Evolutionary conservation across 495 filamentous ascomycete species (phyloP).

Genomic region (Neurospora tetraspora): DNA sequence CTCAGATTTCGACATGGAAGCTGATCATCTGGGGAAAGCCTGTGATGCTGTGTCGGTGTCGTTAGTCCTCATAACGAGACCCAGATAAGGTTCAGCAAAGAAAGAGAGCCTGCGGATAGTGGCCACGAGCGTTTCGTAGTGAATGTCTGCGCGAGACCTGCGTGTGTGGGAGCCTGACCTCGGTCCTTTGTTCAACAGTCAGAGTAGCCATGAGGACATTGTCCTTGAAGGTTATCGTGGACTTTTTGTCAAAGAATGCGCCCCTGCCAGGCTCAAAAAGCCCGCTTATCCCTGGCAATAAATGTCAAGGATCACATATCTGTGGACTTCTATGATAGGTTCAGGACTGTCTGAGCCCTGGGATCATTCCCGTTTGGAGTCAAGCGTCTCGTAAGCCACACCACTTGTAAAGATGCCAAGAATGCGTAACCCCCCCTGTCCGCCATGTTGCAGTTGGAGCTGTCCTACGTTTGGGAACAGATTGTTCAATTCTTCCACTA

Average conservation of each 20-base stretch:
- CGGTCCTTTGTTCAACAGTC: neutral
- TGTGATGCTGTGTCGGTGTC: neutral
- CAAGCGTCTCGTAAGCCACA: conserved; percentile 6
- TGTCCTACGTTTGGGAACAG: neutral
- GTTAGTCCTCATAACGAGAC: neutral
- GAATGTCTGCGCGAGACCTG: neutral
- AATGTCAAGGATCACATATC: conserved; percentile 12
- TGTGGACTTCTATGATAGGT: conserved; percentile 7
- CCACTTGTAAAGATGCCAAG: neutral
- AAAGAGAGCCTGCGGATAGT: neutral
- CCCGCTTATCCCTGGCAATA: conserved; percentile 12
- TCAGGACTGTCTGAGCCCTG: conserved; percentile 9
- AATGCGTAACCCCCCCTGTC: conserved; percentile 3
- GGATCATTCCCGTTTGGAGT: conserved; percentile 7
- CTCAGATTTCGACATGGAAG: conserved; percentile 21
- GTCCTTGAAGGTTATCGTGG: conserved; percentile 1
- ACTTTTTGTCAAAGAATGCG: conserved; percentile 11
- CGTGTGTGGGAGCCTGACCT: neutral
- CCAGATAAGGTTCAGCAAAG: neutral
- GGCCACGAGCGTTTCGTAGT: neutral
- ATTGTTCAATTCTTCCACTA: neutral
- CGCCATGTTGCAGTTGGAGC: conserved; percentile 12
- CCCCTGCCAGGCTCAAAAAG: conserved; percentile 9
- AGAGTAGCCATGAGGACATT: conserved; percentile 8
- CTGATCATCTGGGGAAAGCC: conserved; percentile 14